Evolutionary conservation across 768 basidiomycete species (phyloP), one percentile per base, ranked within the genome.

Genomic region (Cystofilobasidium ferigula): DNA sequence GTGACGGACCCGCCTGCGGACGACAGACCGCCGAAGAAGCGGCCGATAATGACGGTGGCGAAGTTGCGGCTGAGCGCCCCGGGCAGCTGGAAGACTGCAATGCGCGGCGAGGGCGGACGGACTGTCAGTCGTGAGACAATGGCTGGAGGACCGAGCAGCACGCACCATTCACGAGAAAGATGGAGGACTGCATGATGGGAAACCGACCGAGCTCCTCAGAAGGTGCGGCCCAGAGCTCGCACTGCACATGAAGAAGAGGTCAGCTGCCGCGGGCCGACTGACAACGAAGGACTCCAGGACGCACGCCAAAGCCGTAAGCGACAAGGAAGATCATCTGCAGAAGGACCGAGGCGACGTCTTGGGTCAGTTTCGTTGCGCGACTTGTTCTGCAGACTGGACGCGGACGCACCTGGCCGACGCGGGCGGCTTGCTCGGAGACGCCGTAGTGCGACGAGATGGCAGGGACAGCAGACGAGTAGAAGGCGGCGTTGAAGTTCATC

Each of bases 1-100:
- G 71, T 73, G 45, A 75, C 73, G 34, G 71, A 72, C 8, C 73
- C 74, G 9, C 74, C 74, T 2, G 74, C 74, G 1, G 71, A 71
- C 12, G 71, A 74, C n/a, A 75, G 63, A 69, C 74, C 74, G 32
- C 73, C 73, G 2, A 75, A 68, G n/a, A 68, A 58, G 26, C 74
- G 69, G 53, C 69, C 70, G 42, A 71, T 69, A 58, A 74, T 57
- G 40, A 75, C 64, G 18, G 69, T 63, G 18, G 59, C 72, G 57
- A 62, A 75, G 48, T 72, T 75, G 22, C 72, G 72, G 12, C 73
- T 70, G 18, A 75, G 68, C 1, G 71, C 73, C 16, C 67, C 67
- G 3, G 71, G 71, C 26, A 75, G 69, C 36, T 74, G 70, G 71
- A 71, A 75, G 35, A 75, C 72, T 73, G 62, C 20, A n/a, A n/a